Evolutionary conservation across 2,329 filamentous ascomycete genomes (phyloP), one percentile per base, ranked within the genome.

Genomic region (Diaporthe vaccinii): DNA sequence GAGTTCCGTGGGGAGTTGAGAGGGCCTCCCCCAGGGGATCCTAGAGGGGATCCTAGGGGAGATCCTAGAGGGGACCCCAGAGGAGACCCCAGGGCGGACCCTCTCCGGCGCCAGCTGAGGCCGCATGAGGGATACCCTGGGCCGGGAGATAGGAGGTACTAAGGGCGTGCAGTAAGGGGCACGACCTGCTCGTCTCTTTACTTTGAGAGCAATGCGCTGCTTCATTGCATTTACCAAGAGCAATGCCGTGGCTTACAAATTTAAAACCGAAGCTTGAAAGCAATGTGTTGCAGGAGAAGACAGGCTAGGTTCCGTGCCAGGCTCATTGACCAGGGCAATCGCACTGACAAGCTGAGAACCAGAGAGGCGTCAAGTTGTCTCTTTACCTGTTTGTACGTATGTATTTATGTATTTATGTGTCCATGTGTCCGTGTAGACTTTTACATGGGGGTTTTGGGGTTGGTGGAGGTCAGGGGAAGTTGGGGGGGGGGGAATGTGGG

Each of bases 1-100:
- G 75, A 76, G 17, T 76, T 76, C 15, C 75, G 72, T 20, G 72
- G 67, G 31, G 75, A 76, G 72, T 59, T 76, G 7, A 76, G 75
- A 34, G 68, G 67, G 22, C 58, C 58, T 1, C 74, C 74, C 6
- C 68, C 28, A 22, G 68, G 62, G n/a, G 59, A 61, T 46, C 57
- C 46, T 34, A 68, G 55, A 7, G 69, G 49, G 17, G 59, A 61
- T 36, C 57, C 46, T 34, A 74, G 75, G 25, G 68, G 67, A 15
- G 49, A 51, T 0, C 74, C 10, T 12, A 39, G 36, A 39, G 36
- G 36, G 12, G 36, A 39, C 36, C 36, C 36, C 10, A 39, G 49
- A 68, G 61, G 17, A 58, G 68, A 73, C 36, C 74, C 61, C 39
- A 39, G 67, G 65, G 75, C 20, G 15, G 75, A 76, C n/a, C 75